phyloP scores from a whole-genome alignment of 202 grass and related monocot species.

The Elaeis oleifera region DNA sequence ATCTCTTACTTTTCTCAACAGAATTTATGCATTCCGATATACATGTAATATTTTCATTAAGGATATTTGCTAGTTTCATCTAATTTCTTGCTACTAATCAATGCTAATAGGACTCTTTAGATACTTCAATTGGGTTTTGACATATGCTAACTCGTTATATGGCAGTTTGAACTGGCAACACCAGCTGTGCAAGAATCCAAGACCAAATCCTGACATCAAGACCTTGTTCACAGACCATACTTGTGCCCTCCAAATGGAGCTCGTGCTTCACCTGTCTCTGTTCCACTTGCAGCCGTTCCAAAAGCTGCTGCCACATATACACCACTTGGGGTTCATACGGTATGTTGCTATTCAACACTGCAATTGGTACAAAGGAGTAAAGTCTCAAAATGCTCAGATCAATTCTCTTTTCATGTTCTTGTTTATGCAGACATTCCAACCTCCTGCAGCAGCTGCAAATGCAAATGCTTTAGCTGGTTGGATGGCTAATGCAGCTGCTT shows the following conservation, averaged over 20 bases:
- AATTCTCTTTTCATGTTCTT: constrained; percentile 5
- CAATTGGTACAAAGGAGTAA: background rate
- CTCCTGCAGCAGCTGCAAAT: constrained; percentile 40
- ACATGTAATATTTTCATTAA: too few species aligned
- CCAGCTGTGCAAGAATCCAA: constrained; percentile 97
- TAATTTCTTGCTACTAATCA: too few species aligned
- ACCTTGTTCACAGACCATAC: constrained; percentile 93
- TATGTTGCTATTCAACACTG: constrained; percentile 27
- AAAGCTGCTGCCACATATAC: constrained; percentile 62
- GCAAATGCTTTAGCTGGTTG: constrained; percentile 86
- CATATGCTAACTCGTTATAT: background rate
- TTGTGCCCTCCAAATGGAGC: constrained; percentile 64
- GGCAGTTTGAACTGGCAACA: constrained; percentile 99
- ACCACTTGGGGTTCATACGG: constrained; percentile 58
- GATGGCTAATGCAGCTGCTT: constrained; percentile 70
- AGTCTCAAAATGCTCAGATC: constrained; percentile 15
- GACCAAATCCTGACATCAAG: constrained; percentile 94
- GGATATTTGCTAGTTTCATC: background rate
- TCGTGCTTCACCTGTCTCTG: constrained; percentile 63
- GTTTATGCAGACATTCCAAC: constrained; percentile 55
- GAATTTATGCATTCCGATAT: background rate
- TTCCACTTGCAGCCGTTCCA: constrained; percentile 72
- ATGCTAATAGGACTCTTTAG: too few species aligned
- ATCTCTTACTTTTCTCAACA: background rate
- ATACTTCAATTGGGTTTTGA: background rate